These are phyloP conservation scores for Trichophyton schoenleinii DNA, from an alignment of 2,329 filamentous ascomycete genomes.

Conservation along the genomic window DNA sequence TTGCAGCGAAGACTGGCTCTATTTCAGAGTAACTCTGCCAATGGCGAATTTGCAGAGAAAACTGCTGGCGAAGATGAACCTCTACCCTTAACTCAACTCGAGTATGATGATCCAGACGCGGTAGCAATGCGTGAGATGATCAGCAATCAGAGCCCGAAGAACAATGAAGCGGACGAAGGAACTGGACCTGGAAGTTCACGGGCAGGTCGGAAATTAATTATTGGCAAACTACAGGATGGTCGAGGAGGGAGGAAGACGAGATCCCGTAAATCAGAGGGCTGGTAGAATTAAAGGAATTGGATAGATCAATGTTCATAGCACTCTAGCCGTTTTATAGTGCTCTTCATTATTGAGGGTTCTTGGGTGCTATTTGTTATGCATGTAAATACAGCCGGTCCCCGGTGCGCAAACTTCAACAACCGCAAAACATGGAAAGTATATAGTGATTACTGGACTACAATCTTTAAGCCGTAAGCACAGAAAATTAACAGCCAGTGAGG, in stretches of 20 bases:
- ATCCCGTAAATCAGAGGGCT: constrained; percentile 14
- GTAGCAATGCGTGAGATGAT: constrained; percentile 45
- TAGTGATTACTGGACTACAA: background rate
- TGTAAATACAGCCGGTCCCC: background rate
- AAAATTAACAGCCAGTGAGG: background rate
- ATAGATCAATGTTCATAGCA: background rate
- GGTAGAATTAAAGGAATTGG: background rate
- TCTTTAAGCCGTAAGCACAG: too few species aligned
- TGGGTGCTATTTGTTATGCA: background rate
- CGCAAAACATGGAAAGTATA: too few species aligned
- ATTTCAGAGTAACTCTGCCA: constrained; percentile 14
- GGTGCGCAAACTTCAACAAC: background rate
- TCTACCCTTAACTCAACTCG: constrained; percentile 35
- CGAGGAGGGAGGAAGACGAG: constrained; percentile 28
- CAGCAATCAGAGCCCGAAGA: constrained; percentile 34
- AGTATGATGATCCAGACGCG: constrained; percentile 40
- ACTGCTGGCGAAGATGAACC: constrained; percentile 25
- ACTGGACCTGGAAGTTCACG: background rate
- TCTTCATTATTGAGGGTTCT: background rate
- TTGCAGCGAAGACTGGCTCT: constrained; percentile 11
- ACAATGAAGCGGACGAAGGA: constrained; percentile 21
- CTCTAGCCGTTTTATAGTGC: background rate
- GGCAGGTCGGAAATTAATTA: constrained; percentile 10
- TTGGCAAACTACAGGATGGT: constrained; percentile 23
- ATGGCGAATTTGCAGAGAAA: constrained; percentile 12